Evolutionary conservation across 371 early-diverging fungal species (phyloP).

Genomic region (Mucor piriformis): DNA sequence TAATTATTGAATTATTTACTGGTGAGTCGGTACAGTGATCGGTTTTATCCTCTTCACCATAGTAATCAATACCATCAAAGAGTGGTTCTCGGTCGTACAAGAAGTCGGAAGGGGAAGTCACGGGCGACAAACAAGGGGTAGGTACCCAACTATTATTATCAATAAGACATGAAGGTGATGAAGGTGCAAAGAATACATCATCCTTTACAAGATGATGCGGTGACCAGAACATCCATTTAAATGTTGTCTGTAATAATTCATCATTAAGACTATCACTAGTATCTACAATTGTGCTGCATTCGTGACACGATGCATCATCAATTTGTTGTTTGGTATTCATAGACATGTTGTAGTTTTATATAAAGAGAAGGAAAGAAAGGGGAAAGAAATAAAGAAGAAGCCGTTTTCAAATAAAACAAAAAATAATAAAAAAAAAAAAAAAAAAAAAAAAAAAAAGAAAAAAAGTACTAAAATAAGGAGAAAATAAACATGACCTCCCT

Average conservation of each 20-base stretch:
- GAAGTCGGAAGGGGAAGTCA: conserved; percentile 44
- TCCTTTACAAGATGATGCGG: conserved; percentile 18
- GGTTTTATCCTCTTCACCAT: conserved; percentile 2
- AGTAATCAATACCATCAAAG: conserved; percentile 37
- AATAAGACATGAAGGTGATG: neutral
- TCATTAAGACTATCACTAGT: neutral
- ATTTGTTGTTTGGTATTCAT: neutral
- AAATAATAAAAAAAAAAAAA: conserved; percentile 10
- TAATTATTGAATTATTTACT: neutral
- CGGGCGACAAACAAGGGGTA: conserved; percentile 46
- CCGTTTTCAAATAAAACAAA: conserved; percentile 7
- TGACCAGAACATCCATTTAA: conserved; percentile 17
- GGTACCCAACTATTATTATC: conserved; percentile 17
- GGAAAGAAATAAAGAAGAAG: conserved; percentile 5
- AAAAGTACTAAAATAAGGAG: conserved; percentile 16
- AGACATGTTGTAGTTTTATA: neutral
- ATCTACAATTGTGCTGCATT: conserved; percentile 14
- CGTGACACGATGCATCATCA: conserved; percentile 22
- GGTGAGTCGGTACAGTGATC: conserved; percentile 2
- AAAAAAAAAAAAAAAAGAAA: conserved; percentile 1
- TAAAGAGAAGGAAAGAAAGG: neutral
- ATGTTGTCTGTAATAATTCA: conserved; percentile 9
- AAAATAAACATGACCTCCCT: conserved; percentile 9
- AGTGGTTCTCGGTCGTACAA: conserved; percentile 42
- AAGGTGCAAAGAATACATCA: conserved; percentile 23